phyloP scores from a whole-genome alignment of 2,329 filamentous ascomycete species.

The Fonsecaea multimorphosa region DNA sequence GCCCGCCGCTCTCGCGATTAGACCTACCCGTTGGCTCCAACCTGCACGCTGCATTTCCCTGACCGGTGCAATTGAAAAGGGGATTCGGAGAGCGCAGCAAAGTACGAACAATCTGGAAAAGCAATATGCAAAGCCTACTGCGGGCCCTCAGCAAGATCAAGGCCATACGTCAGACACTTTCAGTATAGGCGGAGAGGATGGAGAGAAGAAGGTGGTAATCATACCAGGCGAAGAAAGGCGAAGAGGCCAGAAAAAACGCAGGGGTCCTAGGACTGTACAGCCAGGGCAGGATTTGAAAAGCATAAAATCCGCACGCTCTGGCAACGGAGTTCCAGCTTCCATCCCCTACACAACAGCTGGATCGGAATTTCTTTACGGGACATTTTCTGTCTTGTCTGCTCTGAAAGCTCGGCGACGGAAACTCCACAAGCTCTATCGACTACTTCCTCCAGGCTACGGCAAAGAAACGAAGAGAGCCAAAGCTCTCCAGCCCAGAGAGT shows the following conservation, averaged over 20 bases:
- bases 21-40: neutral
- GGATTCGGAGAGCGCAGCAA: slow-evolving; percentile 58
- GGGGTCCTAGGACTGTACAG: slow-evolving; percentile 12
- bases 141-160: neutral
- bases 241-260: slow-evolving; percentile 12
- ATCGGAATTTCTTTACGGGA: slow-evolving; percentile 90
- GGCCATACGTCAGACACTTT: neutral
- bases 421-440: slow-evolving; percentile 82
- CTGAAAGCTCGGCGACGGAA: slow-evolving; percentile 72
- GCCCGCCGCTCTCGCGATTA: slow-evolving; percentile 25
- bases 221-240: slow-evolving; percentile 19
- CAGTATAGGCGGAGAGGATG: neutral
- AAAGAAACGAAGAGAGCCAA: slow-evolving; percentile 16
- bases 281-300: slow-evolving; percentile 10
- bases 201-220: slow-evolving; percentile 8
- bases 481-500: slow-evolving; percentile 5
- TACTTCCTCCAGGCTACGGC: slow-evolving; percentile 40
- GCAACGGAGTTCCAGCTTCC: slow-evolving; percentile 34
- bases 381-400: slow-evolving; percentile 79
- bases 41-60: slow-evolving; percentile 61
- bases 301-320: neutral
- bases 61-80: slow-evolving; percentile 71
- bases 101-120: slow-evolving; percentile 19
- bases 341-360: slow-evolving; percentile 80
- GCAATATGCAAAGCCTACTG: slow-evolving; percentile 10